A percentile compares a stretch with the other conserved stretches of the same genome.
phyloP scores from a whole-genome alignment of 108 stramenopile genomes.

The Pinguiococcus pyrenoidosus region DNA sequence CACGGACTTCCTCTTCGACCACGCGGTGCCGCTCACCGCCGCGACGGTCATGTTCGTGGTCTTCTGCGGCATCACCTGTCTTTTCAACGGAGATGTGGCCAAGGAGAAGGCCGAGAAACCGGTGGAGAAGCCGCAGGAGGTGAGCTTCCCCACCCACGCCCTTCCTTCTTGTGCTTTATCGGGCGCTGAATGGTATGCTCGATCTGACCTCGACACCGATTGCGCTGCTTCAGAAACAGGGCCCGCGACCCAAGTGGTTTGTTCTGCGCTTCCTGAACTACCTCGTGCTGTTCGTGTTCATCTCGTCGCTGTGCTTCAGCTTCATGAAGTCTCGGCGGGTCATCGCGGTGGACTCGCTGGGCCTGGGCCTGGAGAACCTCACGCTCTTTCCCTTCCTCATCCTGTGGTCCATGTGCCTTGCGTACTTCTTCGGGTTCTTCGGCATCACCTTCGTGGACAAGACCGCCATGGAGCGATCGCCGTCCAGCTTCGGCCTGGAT shows the following conservation, averaged over 20 bases:
- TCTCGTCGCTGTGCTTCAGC: slow-evolving; percentile 17
- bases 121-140: background rate
- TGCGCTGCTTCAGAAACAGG: background rate
- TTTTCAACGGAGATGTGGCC: slow-evolving; percentile 6
- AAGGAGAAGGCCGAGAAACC: slow-evolving; percentile 5
- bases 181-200: too few species aligned
- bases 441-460: slow-evolving; percentile 72
- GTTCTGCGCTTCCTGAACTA: slow-evolving; percentile 22
- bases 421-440: slow-evolving; percentile 93
- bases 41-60: slow-evolving; percentile 8
- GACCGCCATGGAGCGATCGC: slow-evolving; percentile 21
- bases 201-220: too few species aligned
- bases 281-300: slow-evolving; percentile 24
- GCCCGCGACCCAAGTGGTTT: slow-evolving; percentile 21
- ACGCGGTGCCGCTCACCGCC: slow-evolving; percentile 6
- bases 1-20: slow-evolving; percentile 12
- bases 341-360: slow-evolving; percentile 7
- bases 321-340: slow-evolving; percentile 22
- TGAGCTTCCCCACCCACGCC: background rate
- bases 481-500: slow-evolving; percentile 21
- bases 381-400: slow-evolving; percentile 15
- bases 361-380: slow-evolving; percentile 3
- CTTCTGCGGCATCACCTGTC: slow-evolving; percentile 8
- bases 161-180: background rate
- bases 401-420: slow-evolving; percentile 9